Conservation (phyloP, 805 yeast species). For the Yarrowia deformans region DNA sequence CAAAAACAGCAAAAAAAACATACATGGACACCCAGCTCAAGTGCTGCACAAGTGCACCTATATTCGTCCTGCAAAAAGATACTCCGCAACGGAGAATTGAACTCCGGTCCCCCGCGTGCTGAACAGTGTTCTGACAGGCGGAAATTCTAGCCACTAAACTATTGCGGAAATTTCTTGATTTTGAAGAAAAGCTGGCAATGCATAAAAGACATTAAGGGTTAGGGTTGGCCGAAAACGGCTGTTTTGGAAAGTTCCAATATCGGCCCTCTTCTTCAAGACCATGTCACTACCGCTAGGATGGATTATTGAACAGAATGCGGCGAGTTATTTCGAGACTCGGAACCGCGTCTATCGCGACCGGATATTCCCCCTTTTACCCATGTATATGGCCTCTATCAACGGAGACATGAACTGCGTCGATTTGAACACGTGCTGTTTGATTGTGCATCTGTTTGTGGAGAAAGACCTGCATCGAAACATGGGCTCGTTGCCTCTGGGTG, state of each 20-base stretch:
- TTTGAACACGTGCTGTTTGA: slow-evolving; percentile 19
- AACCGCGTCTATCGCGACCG: not conserved
- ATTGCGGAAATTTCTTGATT: slow-evolving; percentile 42
- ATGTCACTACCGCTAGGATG: not conserved
- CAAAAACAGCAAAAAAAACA: no score
- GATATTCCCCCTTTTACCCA: not conserved
- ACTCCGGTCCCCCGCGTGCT: slow-evolving; percentile 39
- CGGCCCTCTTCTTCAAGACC: no score
- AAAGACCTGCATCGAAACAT: slow-evolving; percentile 13
- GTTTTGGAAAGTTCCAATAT: no score
- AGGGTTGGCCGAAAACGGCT: not conserved
- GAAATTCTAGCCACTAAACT: slow-evolving; percentile 54
- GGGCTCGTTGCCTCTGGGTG: slow-evolving; percentile 7
- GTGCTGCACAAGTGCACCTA: no score
- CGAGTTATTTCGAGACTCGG: not conserved
- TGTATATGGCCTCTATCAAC: slow-evolving; percentile 1
- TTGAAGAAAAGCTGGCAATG: slow-evolving; percentile 2
- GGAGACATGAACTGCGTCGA: not conserved
- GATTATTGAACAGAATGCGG: slow-evolving; percentile 22
- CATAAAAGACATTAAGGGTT: not conserved
- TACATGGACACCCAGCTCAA: not conserved
- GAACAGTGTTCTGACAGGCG: slow-evolving; percentile 49
- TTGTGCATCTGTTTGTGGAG: slow-evolving; percentile 14
- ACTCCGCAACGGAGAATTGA: slow-evolving; percentile 39
- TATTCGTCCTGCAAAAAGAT: not conserved